These are phyloP conservation scores for Aethionema arabicum DNA, from an alignment of 345 rosid genomes.

Conservation along the genomic window DNA sequence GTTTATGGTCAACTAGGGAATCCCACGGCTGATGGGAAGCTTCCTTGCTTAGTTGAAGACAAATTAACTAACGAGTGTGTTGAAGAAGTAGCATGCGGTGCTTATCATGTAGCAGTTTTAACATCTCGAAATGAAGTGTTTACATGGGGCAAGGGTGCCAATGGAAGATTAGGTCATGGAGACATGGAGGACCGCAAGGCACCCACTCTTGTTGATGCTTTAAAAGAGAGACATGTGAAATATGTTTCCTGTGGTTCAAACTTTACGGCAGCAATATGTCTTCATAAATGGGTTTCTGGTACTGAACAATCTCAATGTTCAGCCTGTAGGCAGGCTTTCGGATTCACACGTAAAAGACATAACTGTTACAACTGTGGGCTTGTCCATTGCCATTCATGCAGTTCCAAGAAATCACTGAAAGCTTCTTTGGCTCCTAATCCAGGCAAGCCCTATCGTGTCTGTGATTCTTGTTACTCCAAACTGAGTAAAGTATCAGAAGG, in stretches of 20 bases:
- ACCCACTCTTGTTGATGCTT: constrained; percentile 72
- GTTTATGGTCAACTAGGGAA: constrained; percentile 97
- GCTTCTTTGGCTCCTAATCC: constrained; percentile 92
- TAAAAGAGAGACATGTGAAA: constrained; percentile 88
- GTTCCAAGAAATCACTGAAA: constrained; percentile 74
- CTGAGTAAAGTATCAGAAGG: constrained; percentile 70
- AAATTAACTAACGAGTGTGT: constrained; percentile 63
- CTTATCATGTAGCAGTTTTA: constrained; percentile 80
- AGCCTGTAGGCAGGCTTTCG: constrained; percentile 88
- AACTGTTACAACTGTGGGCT: constrained; percentile 98
- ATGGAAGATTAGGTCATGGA: constrained; percentile 95
- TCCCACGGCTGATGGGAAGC: constrained; percentile 74
- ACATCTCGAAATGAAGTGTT: constrained; percentile 83
- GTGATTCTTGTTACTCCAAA: constrained; percentile 81
- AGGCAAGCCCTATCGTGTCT: constrained; percentile 83
- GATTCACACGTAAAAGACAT: constrained; percentile 90
- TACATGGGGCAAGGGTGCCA: constrained; percentile 98
- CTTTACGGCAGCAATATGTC: constrained; percentile 82
- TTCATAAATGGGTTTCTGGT: constrained; percentile 91
- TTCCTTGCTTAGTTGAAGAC: constrained; percentile 72
- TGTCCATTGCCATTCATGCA: constrained; percentile 95
- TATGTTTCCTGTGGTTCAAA: constrained; percentile 87
- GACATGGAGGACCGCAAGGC: constrained; percentile 81
- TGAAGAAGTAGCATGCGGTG: constrained; percentile 89
- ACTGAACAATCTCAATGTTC: constrained; percentile 93